Percentiles rank a stretch among this genome's conserved stretches.
Evolutionary conservation across 805 yeast species (phyloP).

Genomic region (Danielia reshetovae): DNA sequence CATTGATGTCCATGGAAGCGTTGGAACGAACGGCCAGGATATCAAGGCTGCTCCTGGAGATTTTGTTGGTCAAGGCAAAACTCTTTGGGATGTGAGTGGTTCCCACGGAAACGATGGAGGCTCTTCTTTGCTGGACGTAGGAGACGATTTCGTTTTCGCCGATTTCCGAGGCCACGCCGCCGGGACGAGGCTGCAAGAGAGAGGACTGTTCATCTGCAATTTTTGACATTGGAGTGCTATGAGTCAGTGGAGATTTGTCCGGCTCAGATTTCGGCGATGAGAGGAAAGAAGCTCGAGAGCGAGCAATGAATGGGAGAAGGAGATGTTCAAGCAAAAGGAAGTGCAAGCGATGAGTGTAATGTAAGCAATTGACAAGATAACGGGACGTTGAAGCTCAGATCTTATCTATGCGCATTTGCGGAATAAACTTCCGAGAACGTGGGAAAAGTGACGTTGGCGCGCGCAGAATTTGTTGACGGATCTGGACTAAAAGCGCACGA

Average conservation of each 20-base stretch:
- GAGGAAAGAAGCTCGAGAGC: no score
- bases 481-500: no score
- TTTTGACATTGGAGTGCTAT: no score
- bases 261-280: no score
- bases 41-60: constrained; percentile 14
- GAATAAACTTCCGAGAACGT: neutral
- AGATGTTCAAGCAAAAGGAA: no score
- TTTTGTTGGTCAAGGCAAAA: constrained; percentile 13
- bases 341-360: no score
- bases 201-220: constrained; percentile 2
- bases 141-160: constrained; percentile 35
- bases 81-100: constrained; percentile 15
- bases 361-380: no score
- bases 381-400: no score
- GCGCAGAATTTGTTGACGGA: no score
- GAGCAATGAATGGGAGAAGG: no score
- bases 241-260: no score
- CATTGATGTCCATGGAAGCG: constrained; percentile 9
- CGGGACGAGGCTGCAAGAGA: constrained; percentile 6
- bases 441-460: no score
- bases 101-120: constrained; percentile 34
- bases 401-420: neutral
- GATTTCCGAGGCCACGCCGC: constrained; percentile 12
- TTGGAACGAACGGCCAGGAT: constrained; percentile 11
- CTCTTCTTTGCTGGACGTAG: constrained; percentile 37